A percentile compares a stretch with the other conserved stretches of the same genome.
Conservation (phyloP, 169 alveolate genomes). For the Babesia microti region DNA sequence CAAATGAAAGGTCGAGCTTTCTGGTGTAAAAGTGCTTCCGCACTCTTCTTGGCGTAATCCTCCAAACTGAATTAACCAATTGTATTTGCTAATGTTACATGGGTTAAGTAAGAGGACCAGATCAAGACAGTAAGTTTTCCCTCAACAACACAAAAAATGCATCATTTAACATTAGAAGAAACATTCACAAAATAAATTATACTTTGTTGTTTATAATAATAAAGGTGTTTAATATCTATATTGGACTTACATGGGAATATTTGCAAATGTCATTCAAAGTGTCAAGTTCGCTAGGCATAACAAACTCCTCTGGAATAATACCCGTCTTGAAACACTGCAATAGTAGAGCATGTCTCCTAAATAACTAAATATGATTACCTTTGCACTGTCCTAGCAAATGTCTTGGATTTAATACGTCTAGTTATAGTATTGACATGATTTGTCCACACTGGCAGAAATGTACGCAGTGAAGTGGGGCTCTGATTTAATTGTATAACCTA, state of each 20-base stretch:
- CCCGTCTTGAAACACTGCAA: conserved; percentile 33
- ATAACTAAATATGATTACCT: conserved; percentile 1
- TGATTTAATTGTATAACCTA: conserved; percentile 3
- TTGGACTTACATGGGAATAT: conserved; percentile 16
- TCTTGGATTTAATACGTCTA: conserved; percentile 24
- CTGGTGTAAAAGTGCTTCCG: conserved; percentile 51
- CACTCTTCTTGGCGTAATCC: conserved; percentile 9
- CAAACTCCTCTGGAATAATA: conserved; percentile 16
- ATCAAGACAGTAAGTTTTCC: neutral
- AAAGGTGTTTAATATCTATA: no score
- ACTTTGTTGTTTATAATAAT: neutral
- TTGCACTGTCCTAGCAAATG: conserved; percentile 31
- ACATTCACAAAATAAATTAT: no score
- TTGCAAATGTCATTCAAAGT: conserved; percentile 36
- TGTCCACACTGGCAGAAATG: conserved; percentile 40
- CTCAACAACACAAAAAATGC: neutral
- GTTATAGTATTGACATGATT: conserved; percentile 30
- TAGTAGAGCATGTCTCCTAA: conserved; percentile 24
- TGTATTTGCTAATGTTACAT: neutral
- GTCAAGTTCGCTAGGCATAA: conserved; percentile 6
- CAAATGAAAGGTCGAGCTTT: conserved; percentile 64
- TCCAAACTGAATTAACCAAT: neutral
- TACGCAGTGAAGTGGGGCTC: conserved; percentile 28
- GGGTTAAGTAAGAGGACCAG: neutral
- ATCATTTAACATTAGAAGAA: no score